Evolutionary conservation across 768 basidiomycete genomes (phyloP).

Genomic region (Sarcodon aspratus): DNA sequence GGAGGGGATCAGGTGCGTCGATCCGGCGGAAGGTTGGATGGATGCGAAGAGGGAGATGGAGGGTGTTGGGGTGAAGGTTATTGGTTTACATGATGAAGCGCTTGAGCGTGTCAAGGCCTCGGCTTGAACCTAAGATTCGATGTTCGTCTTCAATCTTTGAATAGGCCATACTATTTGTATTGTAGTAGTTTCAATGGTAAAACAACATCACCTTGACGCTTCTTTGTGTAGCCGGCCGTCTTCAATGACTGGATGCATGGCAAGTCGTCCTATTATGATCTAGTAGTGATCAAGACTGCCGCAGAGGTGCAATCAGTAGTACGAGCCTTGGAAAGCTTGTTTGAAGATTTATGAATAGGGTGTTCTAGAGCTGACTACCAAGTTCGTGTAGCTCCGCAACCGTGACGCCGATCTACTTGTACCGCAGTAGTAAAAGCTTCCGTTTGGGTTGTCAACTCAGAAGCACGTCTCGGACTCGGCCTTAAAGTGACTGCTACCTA

Average conservation of each 20-base stretch:
- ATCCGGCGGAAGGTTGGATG: slow-evolving; percentile 12
- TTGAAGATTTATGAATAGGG: too few relatives aligned
- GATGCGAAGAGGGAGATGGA: slow-evolving; percentile 6
- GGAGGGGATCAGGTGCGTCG: slow-evolving; percentile 14
- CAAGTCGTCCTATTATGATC: not conserved
- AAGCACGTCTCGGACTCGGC: too few relatives aligned
- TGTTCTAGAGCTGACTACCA: too few relatives aligned
- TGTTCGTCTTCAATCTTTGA: too few relatives aligned
- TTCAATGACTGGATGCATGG: not conserved
- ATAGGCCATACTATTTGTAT: not conserved
- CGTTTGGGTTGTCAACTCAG: too few relatives aligned
- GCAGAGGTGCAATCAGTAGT: too few relatives aligned
- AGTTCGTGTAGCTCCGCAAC: too few relatives aligned
- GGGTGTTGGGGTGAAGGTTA: slow-evolving; percentile 9
- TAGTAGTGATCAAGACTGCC: not conserved
- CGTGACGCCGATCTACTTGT: too few relatives aligned
- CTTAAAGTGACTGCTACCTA: too few relatives aligned
- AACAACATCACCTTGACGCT: not conserved
- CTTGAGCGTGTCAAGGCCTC: slow-evolving; percentile 1
- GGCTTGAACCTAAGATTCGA: not conserved
- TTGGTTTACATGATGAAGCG: slow-evolving; percentile 10
- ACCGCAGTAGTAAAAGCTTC: too few relatives aligned
- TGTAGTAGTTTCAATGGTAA: not conserved
- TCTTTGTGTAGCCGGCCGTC: not conserved
- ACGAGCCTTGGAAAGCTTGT: too few relatives aligned